These are phyloP conservation scores for Raffaelea deltoideospora DNA, from an alignment of 2,329 filamentous ascomycete species.

Conservation along the genomic window DNA sequence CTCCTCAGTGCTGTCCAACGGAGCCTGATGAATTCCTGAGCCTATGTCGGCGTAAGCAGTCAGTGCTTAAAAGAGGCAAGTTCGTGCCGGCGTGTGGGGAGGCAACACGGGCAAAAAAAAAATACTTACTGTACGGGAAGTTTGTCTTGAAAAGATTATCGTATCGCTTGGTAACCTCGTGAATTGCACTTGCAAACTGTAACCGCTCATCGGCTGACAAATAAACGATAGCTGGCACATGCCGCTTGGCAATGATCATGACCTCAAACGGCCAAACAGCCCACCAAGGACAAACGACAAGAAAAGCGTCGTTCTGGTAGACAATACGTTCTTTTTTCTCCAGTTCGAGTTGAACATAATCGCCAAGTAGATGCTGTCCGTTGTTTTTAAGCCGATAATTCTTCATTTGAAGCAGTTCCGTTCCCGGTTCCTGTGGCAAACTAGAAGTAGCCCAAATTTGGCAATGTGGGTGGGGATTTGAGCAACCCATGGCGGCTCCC, in stretches of 20 bases:
- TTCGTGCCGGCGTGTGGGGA: too few relatives aligned
- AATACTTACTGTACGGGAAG: conserved; percentile 72
- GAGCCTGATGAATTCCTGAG: conserved; percentile 92
- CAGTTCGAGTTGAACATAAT: conserved; percentile 74
- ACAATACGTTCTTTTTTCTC: conserved; percentile 74
- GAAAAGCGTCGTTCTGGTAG: conserved; percentile 71
- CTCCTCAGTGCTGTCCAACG: conserved; percentile 63
- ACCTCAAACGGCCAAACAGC: conserved; percentile 95
- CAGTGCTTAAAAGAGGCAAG: too few relatives aligned
- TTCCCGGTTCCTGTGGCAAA: conserved; percentile 73
- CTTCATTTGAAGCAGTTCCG: conserved; percentile 63
- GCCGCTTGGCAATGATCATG: conserved; percentile 71
- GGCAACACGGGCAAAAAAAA: background rate
- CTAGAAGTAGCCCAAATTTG: conserved; percentile 92
- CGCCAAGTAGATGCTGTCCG: conserved; percentile 63
- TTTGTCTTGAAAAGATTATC: conserved; percentile 95
- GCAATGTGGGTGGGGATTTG: conserved; percentile 93
- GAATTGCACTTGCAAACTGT: conserved; percentile 67
- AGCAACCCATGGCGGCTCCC: conserved; percentile 94
- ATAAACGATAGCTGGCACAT: conserved; percentile 75
- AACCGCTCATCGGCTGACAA: conserved; percentile 55
- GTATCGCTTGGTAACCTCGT: conserved; percentile 80
- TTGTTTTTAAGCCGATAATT: conserved; percentile 62
- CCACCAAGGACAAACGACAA: conserved; percentile 94
- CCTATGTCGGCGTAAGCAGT: too few relatives aligned